These are phyloP conservation scores for Senna siamea DNA, from an alignment of 306 rosid genomes.

Conservation along the genomic window DNA sequence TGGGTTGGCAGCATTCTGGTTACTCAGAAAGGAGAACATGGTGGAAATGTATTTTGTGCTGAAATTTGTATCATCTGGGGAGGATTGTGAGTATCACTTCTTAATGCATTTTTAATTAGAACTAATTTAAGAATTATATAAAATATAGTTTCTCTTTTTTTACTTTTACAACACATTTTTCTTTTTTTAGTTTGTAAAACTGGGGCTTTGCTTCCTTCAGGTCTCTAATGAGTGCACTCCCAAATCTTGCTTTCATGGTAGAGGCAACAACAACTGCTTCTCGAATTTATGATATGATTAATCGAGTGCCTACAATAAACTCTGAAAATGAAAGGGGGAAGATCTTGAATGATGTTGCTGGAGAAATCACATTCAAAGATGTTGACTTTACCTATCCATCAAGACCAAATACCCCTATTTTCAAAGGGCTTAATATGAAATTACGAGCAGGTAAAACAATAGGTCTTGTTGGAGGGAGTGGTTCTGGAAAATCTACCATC, in stretches of 20 bases:
- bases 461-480: constrained; percentile 89
- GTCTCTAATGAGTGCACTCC: constrained; percentile 78
- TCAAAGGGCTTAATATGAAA: constrained; percentile 65
- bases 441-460: constrained; percentile 67
- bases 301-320: constrained; percentile 44
- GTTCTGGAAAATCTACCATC: constrained; percentile 85
- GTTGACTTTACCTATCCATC: constrained; percentile 75
- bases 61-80: constrained; percentile 72
- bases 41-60: constrained; percentile 68
- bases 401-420: constrained; percentile 68
- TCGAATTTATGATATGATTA: constrained; percentile 60
- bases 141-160: no score
- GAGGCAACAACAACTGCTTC: constrained; percentile 61
- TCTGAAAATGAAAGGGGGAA: constrained; percentile 50
- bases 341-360: constrained; percentile 46
- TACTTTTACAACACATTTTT: no score
- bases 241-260: constrained; percentile 57
- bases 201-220: constrained; percentile 34
- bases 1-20: constrained; percentile 79
- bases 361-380: constrained; percentile 63
- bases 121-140: no score
- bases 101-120: not conserved
- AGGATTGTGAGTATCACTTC: constrained; percentile 65
- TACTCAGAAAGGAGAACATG: constrained; percentile 61
- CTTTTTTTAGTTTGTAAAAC: no score